These are phyloP conservation scores for Coprinopsis marcescibilis DNA, from an alignment of 768 basidiomycete genomes.

Conservation along the genomic window DNA sequence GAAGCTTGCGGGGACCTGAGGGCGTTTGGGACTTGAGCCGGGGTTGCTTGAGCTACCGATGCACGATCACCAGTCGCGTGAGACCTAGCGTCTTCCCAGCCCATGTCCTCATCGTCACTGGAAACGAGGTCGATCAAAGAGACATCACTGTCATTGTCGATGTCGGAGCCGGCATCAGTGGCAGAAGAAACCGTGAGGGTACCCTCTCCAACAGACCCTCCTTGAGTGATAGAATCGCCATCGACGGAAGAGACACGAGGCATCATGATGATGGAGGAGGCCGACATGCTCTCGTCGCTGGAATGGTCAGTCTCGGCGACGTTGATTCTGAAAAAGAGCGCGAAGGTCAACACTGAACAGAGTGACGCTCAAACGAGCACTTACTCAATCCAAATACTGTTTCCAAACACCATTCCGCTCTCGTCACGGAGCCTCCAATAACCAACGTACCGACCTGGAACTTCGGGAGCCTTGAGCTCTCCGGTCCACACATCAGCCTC, in stretches of 20 bases:
- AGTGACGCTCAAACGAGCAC: constrained; percentile 21
- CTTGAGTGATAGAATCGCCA: constrained; percentile 14
- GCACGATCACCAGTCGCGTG: constrained; percentile 25
- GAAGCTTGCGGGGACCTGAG: constrained; percentile 4
- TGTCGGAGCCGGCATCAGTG: constrained; percentile 27
- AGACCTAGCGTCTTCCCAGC: constrained; percentile 52
- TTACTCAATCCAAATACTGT: constrained; percentile 77
- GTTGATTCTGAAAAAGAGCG: constrained; percentile 45
- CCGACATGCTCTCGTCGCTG: constrained; percentile 1
- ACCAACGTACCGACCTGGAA: constrained; percentile 64
- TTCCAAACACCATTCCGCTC: constrained; percentile 54
- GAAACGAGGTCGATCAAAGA: constrained; percentile 60
- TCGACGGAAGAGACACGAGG: constrained; percentile 18
- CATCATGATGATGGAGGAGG: constrained; percentile 19
- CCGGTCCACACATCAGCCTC: constrained; percentile 63
- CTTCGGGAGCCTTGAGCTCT: constrained; percentile 79
- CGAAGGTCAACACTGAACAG: constrained; percentile 4
- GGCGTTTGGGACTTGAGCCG: constrained; percentile 8
- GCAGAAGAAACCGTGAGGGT: constrained; percentile 10
- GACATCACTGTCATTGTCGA: constrained; percentile 30
- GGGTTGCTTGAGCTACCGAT: constrained; percentile 16
- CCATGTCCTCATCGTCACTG: constrained; percentile 44
- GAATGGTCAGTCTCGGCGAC: constrained; percentile 33
- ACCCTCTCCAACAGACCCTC: constrained; percentile 14
- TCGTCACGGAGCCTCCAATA: constrained; percentile 70